Conservation (phyloP, 2,329 filamentous ascomycete genomes). For the Aspergillus aculeatus region DNA sequence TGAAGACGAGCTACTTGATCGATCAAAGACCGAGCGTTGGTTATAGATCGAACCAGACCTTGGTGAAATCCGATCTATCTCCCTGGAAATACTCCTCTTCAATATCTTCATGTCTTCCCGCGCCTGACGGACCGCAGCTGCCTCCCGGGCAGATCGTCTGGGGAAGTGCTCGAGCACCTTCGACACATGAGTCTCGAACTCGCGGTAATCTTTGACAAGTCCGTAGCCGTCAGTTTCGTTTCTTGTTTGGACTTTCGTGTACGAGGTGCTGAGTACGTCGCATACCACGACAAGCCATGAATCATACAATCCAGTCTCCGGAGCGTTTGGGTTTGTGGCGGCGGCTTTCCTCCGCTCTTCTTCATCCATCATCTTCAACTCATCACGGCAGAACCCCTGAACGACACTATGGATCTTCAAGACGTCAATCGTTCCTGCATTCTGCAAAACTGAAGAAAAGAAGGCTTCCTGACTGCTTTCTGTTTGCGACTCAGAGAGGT, state of each 20-base stretch:
- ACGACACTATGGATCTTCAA: slow-evolving; percentile 51
- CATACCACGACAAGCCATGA: slow-evolving; percentile 46
- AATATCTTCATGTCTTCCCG: slow-evolving; percentile 36
- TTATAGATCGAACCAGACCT: slow-evolving; percentile 38
- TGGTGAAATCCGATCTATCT: slow-evolving; percentile 45
- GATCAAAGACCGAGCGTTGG: slow-evolving; percentile 48
- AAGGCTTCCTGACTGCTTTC: slow-evolving; percentile 38
- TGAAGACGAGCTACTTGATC: slow-evolving; percentile 47
- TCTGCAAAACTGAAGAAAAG: slow-evolving; percentile 29
- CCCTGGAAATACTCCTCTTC: slow-evolving; percentile 38
- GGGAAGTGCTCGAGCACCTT: slow-evolving; percentile 41
- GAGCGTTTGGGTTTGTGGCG: slow-evolving; percentile 4
- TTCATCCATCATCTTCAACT: slow-evolving; percentile 41
- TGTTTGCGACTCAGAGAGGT: slow-evolving; percentile 34
- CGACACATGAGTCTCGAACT: slow-evolving; percentile 48
- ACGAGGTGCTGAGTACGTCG: slow-evolving; percentile 44
- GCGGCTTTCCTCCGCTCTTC: slow-evolving; percentile 19
- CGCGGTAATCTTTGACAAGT: slow-evolving; percentile 47
- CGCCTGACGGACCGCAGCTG: slow-evolving; percentile 35
- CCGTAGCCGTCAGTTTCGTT: slow-evolving; percentile 34
- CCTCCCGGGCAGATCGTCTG: slow-evolving; percentile 28
- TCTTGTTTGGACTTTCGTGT: slow-evolving; percentile 41
- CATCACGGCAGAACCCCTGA: slow-evolving; percentile 49
- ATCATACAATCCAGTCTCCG: slow-evolving; percentile 38
- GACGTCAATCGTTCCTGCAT: slow-evolving; percentile 40